Conservation (phyloP, 1,284 basidiomycete species). For the Trichosporon coremiiforme region DNA sequence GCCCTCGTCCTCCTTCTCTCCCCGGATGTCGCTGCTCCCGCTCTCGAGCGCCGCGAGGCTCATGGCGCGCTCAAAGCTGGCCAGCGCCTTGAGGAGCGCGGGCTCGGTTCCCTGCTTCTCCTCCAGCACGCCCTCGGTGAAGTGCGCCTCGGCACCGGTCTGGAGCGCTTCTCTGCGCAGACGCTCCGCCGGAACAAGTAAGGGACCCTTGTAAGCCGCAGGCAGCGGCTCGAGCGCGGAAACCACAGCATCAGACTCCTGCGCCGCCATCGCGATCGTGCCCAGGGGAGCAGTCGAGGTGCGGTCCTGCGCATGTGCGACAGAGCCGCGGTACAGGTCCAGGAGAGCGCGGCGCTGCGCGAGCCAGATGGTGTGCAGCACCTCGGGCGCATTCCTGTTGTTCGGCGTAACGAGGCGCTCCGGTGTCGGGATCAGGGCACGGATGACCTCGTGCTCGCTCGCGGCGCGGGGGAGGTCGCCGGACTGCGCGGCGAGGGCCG, state of each 20-base stretch:
- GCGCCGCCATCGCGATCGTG: constrained; percentile 64
- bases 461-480: constrained; percentile 82
- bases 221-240: constrained; percentile 60
- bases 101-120: constrained; percentile 58
- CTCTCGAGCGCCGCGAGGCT: constrained; percentile 53
- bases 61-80: constrained; percentile 64
- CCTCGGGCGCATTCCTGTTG: constrained; percentile 63
- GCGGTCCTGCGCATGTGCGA: constrained; percentile 63
- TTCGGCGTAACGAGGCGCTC: constrained; percentile 57
- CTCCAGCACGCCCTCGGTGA: constrained; percentile 53
- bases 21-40: constrained; percentile 62
- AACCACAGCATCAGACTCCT: constrained; percentile 69
- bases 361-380: constrained; percentile 66
- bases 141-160: constrained; percentile 59
- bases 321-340: constrained; percentile 73
- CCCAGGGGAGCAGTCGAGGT: constrained; percentile 60
- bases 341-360: constrained; percentile 72
- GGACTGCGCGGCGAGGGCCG: constrained; percentile 66
- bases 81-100: constrained; percentile 63
- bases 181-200: constrained; percentile 43
- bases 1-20: constrained; percentile 49
- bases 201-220: constrained; percentile 28
- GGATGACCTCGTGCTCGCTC: constrained; percentile 76
- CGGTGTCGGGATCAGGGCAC: constrained; percentile 73
- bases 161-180: constrained; percentile 55